Base-by-base conservation (phyloP, 805 yeast species). In the Wickerhamomyces rabaulensis region DNA sequence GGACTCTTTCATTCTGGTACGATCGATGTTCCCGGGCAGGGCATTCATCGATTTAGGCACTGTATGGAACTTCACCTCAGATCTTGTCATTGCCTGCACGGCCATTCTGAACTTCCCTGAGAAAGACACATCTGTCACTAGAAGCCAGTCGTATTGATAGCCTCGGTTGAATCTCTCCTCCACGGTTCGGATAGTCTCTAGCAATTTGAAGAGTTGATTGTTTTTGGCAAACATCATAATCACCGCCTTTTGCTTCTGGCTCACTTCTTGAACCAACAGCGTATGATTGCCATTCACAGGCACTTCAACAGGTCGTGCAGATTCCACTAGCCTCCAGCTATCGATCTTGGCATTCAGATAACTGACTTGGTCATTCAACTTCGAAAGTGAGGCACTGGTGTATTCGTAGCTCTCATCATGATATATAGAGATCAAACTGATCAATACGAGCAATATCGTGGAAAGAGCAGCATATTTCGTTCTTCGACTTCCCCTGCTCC, bases 81-180 rank as follows among this genome's bases (percentile, higher is more conserved):
- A 86, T 1, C 82, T 73, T 7, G 80, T 74, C 29, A 72, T 57
- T 12, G 71, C 67, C 6, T 69, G 50, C 1, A 82, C 70, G 27
- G 66, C 60, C 12, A 58, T 55, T 41, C 63, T 73, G 62, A 87
- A 87, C 47, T 73, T 75, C 1, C 66, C 69, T 20, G 73, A 62
- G 57, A 84, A 86, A 4, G 74, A 76, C 43, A 67, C 71, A 58
- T 87, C 89, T 58, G 85, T 84, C 42, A 87, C 62, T 52, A 87
- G 82, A 2, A 85, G 79, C 86, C 88, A 87, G 61, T 86, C 92
- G 58, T 87, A 85, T 54, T 79, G 72, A 58, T 63, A 81, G 33
- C 70, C 62, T 43, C 61, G 41, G 63, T 86, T 86, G 69, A 84
- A 86, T 26, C 91, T 66, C 54, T 76, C 82, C 57, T 86, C 87